Evolutionary conservation across 352 stramenopile species (phyloP), one percentile per base, ranked within the genome.

Genomic region (Chrysophaeum taylorii): DNA sequence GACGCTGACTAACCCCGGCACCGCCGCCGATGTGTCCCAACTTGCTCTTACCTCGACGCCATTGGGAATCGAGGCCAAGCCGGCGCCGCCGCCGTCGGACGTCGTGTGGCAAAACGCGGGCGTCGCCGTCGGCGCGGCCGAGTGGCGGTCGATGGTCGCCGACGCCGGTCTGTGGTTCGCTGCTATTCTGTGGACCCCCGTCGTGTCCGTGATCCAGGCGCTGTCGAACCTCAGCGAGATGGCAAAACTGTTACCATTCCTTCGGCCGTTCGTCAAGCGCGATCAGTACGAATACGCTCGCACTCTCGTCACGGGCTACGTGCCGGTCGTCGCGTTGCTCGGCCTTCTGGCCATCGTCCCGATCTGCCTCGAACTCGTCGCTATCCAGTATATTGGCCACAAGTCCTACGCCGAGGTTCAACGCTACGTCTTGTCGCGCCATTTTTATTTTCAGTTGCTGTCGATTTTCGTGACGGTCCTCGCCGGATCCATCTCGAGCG

Each of bases 381-480:
- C 84, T 25, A 76, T 72, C n/a, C 70, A 53, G 1, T 87, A 87
- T 66, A 82, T 88, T 60, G 76, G 81, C 69, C 74, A 81, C 35
- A 87, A 86, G 70, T 85, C 81, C 27, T 69, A 82, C 52, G 83
- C 78, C 37, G 80, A 81, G 48, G 78, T 87, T 4, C 82, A 89
- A 69, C 70, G 5, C 18, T 64, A 37, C 66, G 61, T 72, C 42
- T 36, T 73, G 33, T 23, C n/a, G 12, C 73, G 84, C 29, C 87
- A 87, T 68, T 88, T 89, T 76, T 86, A 87, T 69, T 89, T 66
- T 45, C 57, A 88, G 68, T 70, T 87, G 0, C 76, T 82, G 15
- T 85, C 86, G 52, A 84, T 89, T 71, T 89, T 86, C 73, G 81
- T 89, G 48, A 84, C 84, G 35, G 81, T 89, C 0, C 86, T 81